Evolutionary conservation across 306 rosid genomes (phyloP), one percentile per base, ranked within the genome.

Genomic region (Benincasa hispida): DNA sequence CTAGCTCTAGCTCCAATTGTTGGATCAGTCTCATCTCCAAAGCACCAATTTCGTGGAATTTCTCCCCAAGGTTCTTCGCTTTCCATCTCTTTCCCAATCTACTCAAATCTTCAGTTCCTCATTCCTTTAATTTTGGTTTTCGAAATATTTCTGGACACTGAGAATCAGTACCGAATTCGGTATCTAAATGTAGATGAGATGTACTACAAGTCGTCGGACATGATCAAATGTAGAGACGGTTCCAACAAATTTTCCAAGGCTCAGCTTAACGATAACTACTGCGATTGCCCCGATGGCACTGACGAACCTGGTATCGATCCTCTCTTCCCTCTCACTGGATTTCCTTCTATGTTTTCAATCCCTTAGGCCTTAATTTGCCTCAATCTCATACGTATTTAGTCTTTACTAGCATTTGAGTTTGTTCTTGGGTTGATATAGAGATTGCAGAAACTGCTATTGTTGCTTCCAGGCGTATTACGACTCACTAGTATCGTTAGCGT

Each of bases 221-320:
- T 81, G 47, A 84, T 95, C 8, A 88, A 76, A 73, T 95, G 99
- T 80, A 89, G 78, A 83, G 96, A 92, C 34, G 98, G 99, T 83
- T 90, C 96, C 45, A 84, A 85, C 78, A 86, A 89, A 76, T 95
- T 95, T 87, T 83, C 76, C 83, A 87, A 81, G 77, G 80, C 80
- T 10, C 98, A 95, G 85, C 96, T 95, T 82, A 95, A 95, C 65
- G 99, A 95, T 28, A 87, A 95, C 79, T 95, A 83, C 84, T 95
- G 99, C 77, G 99, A 95, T 58, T 95, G 99, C 76, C 82, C 85
- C 25, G 98, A 95, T 78, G 99, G 98, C 81, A 89, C 99, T 34
- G 99, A 95, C 80, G 99, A 95, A 61, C 99, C 99, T 61, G 99
- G 99, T 95, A 57, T 47, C 21, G 30, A 47, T 25, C 25, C 72